Conservation (phyloP, 2,329 filamentous ascomycete genomes). For the Diaporthe longicolla region DNA sequence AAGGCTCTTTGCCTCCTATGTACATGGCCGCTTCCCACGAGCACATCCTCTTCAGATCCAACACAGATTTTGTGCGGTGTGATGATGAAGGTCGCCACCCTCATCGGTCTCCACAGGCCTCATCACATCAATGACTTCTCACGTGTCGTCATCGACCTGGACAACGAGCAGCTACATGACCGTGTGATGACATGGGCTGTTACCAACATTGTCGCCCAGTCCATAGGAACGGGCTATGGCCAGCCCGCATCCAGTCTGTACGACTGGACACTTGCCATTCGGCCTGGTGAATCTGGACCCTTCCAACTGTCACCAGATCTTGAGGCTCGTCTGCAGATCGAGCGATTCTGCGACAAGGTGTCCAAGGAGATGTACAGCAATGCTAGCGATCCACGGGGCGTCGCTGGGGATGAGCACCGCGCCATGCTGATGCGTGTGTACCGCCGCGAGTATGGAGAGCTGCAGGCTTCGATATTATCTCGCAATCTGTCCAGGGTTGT, state of each 20-base stretch:
- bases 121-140: constrained; percentile 89
- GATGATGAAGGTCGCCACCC: constrained; percentile 90
- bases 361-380: constrained; percentile 86
- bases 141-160: constrained; percentile 79
- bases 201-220: constrained; percentile 87
- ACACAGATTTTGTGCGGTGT: constrained; percentile 86
- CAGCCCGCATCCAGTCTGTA: constrained; percentile 84
- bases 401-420: constrained; percentile 76
- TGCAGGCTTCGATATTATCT: constrained; percentile 72
- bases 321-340: constrained; percentile 77
- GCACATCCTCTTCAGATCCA: constrained; percentile 82
- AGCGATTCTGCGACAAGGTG: constrained; percentile 82
- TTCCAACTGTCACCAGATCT: constrained; percentile 73
- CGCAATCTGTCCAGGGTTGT: constrained; percentile 71
- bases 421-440: constrained; percentile 77
- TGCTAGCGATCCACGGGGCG: constrained; percentile 78
- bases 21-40: constrained; percentile 87
- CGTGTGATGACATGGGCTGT: constrained; percentile 86
- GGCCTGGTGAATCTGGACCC: constrained; percentile 71
- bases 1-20: constrained; percentile 86
- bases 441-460: constrained; percentile 74
- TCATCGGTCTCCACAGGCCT: constrained; percentile 85
- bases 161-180: constrained; percentile 84
- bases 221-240: constrained; percentile 85
- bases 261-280: constrained; percentile 78